Percentiles rank a stretch among this genome's conserved stretches.
Evolutionary conservation across 192 early-diverging fungal species (phyloP).

Genomic region (Paraglomus occultum): DNA sequence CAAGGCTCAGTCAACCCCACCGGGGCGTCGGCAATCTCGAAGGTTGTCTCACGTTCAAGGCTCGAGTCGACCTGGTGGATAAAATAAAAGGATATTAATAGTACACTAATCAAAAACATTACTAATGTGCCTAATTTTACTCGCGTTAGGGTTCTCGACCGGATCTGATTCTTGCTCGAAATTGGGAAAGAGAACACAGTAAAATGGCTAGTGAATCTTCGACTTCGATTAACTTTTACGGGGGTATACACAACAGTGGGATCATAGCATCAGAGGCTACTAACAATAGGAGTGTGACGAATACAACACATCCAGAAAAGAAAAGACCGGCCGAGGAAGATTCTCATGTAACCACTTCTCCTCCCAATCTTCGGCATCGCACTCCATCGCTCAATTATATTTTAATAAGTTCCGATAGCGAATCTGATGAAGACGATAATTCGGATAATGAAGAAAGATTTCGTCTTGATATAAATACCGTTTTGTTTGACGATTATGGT

Average conservation of each 20-base stretch:
- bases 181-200: too few species aligned
- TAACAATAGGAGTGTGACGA: not conserved
- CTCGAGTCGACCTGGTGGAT: not conserved
- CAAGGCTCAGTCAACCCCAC: too few species aligned
- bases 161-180: too few species aligned
- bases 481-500: constrained; percentile 8
- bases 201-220: too few species aligned
- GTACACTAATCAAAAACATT: too few species aligned
- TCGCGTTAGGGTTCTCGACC: too few species aligned
- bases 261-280: constrained; percentile 2
- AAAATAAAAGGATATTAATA: too few species aligned
- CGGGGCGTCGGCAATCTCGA: constrained; percentile 9
- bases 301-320: constrained; percentile 14
- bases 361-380: not conserved
- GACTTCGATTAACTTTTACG: not conserved
- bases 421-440: constrained; percentile 8
- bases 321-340: constrained; percentile 8
- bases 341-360: constrained; percentile 3
- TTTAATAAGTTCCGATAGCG: constrained; percentile 9
- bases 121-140: too few species aligned
- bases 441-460: constrained; percentile 10
- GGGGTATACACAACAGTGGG: not conserved
- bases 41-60: constrained; percentile 6
- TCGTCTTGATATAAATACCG: constrained; percentile 4
- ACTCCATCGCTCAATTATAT: not conserved